These are phyloP conservation scores for Cerioporus squamosus DNA, from an alignment of 1,284 basidiomycete genomes.

Conservation along the genomic window DNA sequence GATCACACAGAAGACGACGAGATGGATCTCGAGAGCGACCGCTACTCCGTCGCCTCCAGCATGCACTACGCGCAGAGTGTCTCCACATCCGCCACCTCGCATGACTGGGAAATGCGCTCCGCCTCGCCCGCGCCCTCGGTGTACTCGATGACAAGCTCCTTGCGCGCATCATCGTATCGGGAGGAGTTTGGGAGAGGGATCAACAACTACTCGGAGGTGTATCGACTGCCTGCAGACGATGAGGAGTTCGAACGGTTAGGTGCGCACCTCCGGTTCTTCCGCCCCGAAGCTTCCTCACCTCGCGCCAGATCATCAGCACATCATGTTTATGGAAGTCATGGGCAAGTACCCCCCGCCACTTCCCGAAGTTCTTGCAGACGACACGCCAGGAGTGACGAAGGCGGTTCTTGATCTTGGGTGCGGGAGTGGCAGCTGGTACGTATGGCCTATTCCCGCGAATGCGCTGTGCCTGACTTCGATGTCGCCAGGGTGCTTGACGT, in stretches of 20 bases:
- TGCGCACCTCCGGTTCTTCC: slow-evolving; percentile 35
- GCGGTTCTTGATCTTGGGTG: slow-evolving; percentile 77
- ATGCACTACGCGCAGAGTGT: slow-evolving; percentile 46
- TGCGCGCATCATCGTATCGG: slow-evolving; percentile 60
- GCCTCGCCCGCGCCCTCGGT: slow-evolving; percentile 70
- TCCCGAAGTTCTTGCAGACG: slow-evolving; percentile 57
- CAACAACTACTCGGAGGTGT: slow-evolving; percentile 80
- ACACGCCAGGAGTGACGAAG: slow-evolving; percentile 61
- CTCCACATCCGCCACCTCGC: slow-evolving; percentile 45
- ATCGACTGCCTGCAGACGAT: slow-evolving; percentile 75
- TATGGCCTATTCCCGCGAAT: slow-evolving; percentile 14
- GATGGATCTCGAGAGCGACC: slow-evolving; percentile 29
- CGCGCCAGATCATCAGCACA: slow-evolving; percentile 64
- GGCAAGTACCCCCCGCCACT: slow-evolving; percentile 67
- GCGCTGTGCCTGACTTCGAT: slow-evolving; percentile 2
- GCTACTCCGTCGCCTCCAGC: slow-evolving; percentile 41
- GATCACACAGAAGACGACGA: slow-evolving; percentile 28
- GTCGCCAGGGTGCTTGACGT: slow-evolving; percentile 70
- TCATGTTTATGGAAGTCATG: slow-evolving; percentile 63
- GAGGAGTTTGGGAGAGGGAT: slow-evolving; percentile 70
- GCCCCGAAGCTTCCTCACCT: not conserved
- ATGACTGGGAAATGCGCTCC: slow-evolving; percentile 54
- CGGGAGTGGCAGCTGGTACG: slow-evolving; percentile 76
- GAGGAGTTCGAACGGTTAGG: slow-evolving; percentile 73
- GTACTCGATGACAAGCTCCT: slow-evolving; percentile 65